Conservation (phyloP, 257 asterid genomes). For the Solanum chilense region DNA sequence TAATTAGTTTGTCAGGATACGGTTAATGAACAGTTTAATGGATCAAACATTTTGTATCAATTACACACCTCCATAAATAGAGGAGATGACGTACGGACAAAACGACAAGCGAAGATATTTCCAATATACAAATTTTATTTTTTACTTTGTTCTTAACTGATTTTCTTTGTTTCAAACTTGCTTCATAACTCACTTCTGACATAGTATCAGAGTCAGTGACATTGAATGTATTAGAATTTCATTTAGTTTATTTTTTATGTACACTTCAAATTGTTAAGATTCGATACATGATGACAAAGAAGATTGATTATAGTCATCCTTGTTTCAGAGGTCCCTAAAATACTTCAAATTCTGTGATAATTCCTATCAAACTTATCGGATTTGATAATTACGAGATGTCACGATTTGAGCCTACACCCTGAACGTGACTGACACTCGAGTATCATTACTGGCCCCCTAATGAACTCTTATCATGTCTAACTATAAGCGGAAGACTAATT, state of each 20-base stretch:
- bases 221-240: not conserved
- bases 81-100: not conserved
- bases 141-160: too few species aligned
- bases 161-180: too few species aligned
- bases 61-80: not conserved
- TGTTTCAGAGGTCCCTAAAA: not conserved
- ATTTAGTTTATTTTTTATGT: too few species aligned
- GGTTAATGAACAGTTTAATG: not conserved
- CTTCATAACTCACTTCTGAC: not conserved
- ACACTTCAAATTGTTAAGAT: not conserved
- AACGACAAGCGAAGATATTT: not conserved
- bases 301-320: not conserved
- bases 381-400: too few species aligned
- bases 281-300: not conserved
- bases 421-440: too few species aligned
- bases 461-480: too few species aligned
- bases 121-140: too few species aligned
- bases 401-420: too few species aligned
- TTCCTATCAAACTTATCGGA: too few species aligned
- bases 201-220: not conserved
- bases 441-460: too few species aligned
- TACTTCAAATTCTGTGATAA: too few species aligned
- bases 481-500: too few species aligned
- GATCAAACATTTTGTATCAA: not conserved
- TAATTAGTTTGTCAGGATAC: not conserved